A percentile compares a stretch with the other conserved stretches of the same genome.
These are phyloP conservation scores for Lophium mytilinum DNA, from an alignment of 495 filamentous ascomycete species.

Conservation along the genomic window DNA sequence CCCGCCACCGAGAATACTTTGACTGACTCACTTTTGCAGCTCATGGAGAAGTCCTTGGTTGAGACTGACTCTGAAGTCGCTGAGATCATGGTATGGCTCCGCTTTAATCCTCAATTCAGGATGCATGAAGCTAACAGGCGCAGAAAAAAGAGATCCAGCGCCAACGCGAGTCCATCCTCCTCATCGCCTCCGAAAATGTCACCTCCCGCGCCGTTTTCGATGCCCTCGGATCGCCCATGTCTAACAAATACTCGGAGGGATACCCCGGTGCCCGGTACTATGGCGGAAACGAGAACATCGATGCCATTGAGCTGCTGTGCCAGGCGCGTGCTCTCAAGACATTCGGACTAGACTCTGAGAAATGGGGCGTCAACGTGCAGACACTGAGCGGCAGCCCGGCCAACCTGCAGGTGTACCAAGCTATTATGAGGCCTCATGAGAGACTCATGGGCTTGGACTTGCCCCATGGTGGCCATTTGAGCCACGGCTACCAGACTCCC, in stretches of 20 bases:
- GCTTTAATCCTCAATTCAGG: too few species aligned
- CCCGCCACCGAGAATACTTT: constrained; percentile 5
- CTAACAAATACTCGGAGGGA: constrained; percentile 99
- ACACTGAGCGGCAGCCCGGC: constrained; percentile 85
- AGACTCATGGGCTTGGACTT: constrained; percentile 96
- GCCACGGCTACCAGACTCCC: constrained; percentile 96
- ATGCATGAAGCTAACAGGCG: constrained; percentile 7
- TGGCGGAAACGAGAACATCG: constrained; percentile 98
- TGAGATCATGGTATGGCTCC: constrained; percentile 71
- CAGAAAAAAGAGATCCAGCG: constrained; percentile 92
- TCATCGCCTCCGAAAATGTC: constrained; percentile 93
- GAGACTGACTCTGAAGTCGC: constrained; percentile 87
- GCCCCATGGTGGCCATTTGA: constrained; percentile 95
- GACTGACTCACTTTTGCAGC: constrained; percentile 55
- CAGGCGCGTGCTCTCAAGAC: constrained; percentile 90
- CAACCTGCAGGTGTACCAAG: constrained; percentile 98
- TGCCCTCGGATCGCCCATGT: constrained; percentile 83
- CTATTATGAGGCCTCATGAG: constrained; percentile 94
- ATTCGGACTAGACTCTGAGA: constrained; percentile 74
- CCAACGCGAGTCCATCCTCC: constrained; percentile 94
- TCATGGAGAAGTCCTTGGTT: constrained; percentile 81
- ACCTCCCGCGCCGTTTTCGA: constrained; percentile 85
- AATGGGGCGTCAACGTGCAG: constrained; percentile 99
- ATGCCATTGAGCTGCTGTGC: constrained; percentile 90
- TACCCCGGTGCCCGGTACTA: constrained; percentile 99